A percentile compares a stretch with the other conserved stretches of the same genome.
These are phyloP conservation scores for Russula olivacea DNA, from an alignment of 768 basidiomycete genomes.

Conservation along the genomic window DNA sequence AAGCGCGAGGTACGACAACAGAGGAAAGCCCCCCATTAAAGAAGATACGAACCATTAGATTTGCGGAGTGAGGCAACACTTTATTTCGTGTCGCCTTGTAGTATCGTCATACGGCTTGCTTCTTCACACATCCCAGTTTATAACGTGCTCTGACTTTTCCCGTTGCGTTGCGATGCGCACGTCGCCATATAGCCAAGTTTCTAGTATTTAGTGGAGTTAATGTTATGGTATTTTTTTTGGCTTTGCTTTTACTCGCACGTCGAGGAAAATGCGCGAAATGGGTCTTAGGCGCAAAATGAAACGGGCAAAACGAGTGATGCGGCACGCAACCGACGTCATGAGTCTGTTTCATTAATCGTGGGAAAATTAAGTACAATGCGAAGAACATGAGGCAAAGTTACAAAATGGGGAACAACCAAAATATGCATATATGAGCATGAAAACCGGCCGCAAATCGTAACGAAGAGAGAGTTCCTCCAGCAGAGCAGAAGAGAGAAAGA, in stretches of 20 bases:
- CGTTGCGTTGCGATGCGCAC: neutral
- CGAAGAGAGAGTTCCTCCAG: too few relatives aligned
- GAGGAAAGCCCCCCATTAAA: neutral
- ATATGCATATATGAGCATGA: neutral
- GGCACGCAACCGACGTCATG: neutral
- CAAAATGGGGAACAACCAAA: neutral
- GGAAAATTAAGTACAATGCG: neutral
- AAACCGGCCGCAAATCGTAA: neutral
- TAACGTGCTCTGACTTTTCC: neutral
- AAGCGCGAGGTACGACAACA: neutral
- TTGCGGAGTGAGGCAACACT: neutral
- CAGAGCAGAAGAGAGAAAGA: too few relatives aligned
- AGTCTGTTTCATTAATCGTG: conserved; percentile 3
- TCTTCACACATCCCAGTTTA: neutral
- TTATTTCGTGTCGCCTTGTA: neutral
- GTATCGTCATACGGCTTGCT: neutral
- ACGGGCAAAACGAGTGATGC: neutral
- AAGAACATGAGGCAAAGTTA: neutral
- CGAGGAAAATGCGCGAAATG: neutral
- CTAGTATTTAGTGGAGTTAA: neutral
- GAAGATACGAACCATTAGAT: conserved; percentile 15
- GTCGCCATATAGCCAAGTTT: neutral
- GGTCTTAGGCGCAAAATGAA: too few relatives aligned
- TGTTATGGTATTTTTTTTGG: too few relatives aligned
- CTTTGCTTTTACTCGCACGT: neutral